phyloP scores from a whole-genome alignment of 2,329 filamentous ascomycete genomes.

The Hypomyces perniciosus region DNA sequence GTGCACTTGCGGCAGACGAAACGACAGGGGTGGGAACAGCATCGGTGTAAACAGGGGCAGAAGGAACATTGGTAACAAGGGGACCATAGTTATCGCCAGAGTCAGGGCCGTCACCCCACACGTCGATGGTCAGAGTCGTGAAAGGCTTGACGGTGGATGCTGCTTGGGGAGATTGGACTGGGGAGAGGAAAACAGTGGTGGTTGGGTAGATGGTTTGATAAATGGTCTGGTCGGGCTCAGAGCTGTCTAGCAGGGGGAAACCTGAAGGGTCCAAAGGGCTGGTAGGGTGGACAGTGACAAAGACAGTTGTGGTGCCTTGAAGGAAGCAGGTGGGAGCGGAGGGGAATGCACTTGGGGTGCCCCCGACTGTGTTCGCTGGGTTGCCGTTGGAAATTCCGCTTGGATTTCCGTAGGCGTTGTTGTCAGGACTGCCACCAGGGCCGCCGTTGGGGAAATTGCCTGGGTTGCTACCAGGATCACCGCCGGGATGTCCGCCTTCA shows the following conservation, averaged over 20 bases:
- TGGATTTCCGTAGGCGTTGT: constrained; percentile 2
- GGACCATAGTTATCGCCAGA: constrained; percentile 12
- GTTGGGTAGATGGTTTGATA: constrained; percentile 20
- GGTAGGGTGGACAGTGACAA: constrained; percentile 40
- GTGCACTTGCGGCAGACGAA: constrained; percentile 13
- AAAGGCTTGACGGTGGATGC: constrained; percentile 23
- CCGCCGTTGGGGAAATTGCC: constrained; percentile 7
- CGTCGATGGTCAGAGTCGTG: constrained; percentile 32
- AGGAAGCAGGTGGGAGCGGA: constrained; percentile 33
- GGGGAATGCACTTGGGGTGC: constrained; percentile 14
- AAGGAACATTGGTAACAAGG: constrained; percentile 11
- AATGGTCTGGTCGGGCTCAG: constrained; percentile 17
- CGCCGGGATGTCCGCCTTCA: constrained; percentile 6
- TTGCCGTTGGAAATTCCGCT: not conserved
- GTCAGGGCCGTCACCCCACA: constrained; percentile 23
- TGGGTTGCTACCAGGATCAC: constrained; percentile 4
- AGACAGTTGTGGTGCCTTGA: constrained; percentile 38
- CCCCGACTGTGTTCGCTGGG: constrained; percentile 4
- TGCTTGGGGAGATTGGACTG: constrained; percentile 13
- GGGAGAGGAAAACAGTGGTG: constrained; percentile 22
- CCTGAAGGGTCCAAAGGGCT: constrained; percentile 17
- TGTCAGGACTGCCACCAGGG: not conserved
- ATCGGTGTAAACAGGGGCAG: constrained; percentile 15
- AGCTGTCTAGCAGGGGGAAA: constrained; percentile 8
- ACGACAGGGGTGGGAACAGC: constrained; percentile 11